These are phyloP conservation scores for Penicillium macrosclerotiorum DNA, from an alignment of 495 filamentous ascomycete species.

Conservation along the genomic window DNA sequence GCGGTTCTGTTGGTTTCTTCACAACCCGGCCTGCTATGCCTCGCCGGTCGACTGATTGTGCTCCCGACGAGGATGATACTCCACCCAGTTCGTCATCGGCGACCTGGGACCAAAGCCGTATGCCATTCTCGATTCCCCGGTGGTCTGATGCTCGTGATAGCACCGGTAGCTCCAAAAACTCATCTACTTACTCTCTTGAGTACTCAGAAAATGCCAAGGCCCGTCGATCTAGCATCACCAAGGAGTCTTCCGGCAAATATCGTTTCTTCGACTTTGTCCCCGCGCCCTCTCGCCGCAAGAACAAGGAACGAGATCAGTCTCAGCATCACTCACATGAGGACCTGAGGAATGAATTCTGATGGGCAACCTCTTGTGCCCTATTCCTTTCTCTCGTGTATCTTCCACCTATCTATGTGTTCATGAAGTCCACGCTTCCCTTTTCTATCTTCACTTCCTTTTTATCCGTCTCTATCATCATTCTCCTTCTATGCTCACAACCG, in stretches of 20 bases:
- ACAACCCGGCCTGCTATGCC: slow-evolving; percentile 37
- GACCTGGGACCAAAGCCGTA: slow-evolving; percentile 48
- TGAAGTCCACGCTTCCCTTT: slow-evolving; percentile 34
- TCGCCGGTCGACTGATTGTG: slow-evolving; percentile 43
- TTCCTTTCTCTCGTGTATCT: slow-evolving; percentile 9
- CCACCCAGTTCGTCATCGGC: slow-evolving; percentile 53
- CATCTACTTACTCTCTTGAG: slow-evolving; percentile 47
- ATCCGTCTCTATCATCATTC: slow-evolving; percentile 9
- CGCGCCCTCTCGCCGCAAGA: slow-evolving; percentile 42
- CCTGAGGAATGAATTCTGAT: slow-evolving; percentile 37
- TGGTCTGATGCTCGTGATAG: slow-evolving; percentile 49
- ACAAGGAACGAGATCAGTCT: slow-evolving; percentile 42
- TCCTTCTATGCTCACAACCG: no score
- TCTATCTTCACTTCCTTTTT: slow-evolving; percentile 21
- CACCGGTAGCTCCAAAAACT: slow-evolving; percentile 48
- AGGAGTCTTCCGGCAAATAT: slow-evolving; percentile 48
- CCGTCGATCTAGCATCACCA: slow-evolving; percentile 42
- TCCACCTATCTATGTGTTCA: slow-evolving; percentile 30
- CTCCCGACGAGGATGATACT: slow-evolving; percentile 44
- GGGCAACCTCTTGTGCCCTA: slow-evolving; percentile 4
- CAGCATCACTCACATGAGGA: slow-evolving; percentile 41
- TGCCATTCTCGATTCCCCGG: slow-evolving; percentile 40
- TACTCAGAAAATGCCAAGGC: slow-evolving; percentile 39
- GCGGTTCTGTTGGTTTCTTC: slow-evolving; percentile 48
- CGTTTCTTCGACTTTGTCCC: slow-evolving; percentile 49